phyloP scores from a whole-genome alignment of 257 asterid genomes.

The Plantago elongata region DNA sequence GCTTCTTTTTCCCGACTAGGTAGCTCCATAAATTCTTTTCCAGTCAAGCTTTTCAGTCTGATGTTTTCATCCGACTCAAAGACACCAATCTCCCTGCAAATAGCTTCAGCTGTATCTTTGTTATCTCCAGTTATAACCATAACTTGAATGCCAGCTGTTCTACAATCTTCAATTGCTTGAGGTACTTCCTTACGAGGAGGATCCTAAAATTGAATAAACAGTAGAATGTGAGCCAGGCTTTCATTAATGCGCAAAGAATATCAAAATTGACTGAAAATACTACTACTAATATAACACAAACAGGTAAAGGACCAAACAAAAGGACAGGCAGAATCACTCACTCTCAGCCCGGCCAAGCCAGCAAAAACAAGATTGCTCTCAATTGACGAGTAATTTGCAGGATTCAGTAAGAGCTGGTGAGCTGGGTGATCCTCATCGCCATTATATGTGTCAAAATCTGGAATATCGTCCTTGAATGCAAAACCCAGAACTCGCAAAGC shows the following conservation, averaged over 20 bases:
- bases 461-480: slow-evolving; percentile 73
- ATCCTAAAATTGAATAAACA: slow-evolving; percentile 46
- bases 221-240: slow-evolving; percentile 5
- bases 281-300: too few species aligned
- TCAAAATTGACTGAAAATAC: too few species aligned
- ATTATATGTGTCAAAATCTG: slow-evolving; percentile 63
- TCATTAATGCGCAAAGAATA: background rate
- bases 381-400: slow-evolving; percentile 74
- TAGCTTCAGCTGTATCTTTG: slow-evolving; percentile 94
- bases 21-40: slow-evolving; percentile 80
- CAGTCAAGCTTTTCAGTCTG: slow-evolving; percentile 74
- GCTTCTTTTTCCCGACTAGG: slow-evolving; percentile 40
- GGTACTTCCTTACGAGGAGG: slow-evolving; percentile 99
- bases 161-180: slow-evolving; percentile 87
- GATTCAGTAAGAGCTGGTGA: slow-evolving; percentile 74
- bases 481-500: slow-evolving; percentile 92
- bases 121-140: slow-evolving; percentile 98
- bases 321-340: slow-evolving; percentile 36
- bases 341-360: slow-evolving; percentile 94
- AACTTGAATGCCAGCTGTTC: slow-evolving; percentile 95
- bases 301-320: background rate
- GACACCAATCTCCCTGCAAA: slow-evolving; percentile 93
- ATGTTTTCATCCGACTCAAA: slow-evolving; percentile 75
- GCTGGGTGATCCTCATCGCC: slow-evolving; percentile 98
- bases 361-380: slow-evolving; percentile 82